A percentile compares a stretch with the other conserved stretches of the same genome.
These are phyloP conservation scores for Luffa acutangula DNA, from an alignment of 306 rosid genomes.

Conservation along the genomic window DNA sequence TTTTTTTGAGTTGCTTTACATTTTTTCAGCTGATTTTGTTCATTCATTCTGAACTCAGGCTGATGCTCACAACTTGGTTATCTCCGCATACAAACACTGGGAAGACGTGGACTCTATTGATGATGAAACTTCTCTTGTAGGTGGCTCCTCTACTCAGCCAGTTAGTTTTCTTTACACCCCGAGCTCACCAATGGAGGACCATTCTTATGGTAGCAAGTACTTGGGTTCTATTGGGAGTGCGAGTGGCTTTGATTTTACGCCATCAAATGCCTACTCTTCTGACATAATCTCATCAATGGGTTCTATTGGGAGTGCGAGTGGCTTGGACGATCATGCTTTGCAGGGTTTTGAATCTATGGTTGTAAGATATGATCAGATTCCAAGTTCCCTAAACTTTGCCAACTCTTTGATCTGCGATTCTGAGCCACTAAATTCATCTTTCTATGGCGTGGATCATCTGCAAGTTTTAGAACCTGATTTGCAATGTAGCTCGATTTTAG, in stretches of 20 bases:
- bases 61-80: slow-evolving; percentile 56
- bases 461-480: slow-evolving; percentile 57
- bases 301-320: slow-evolving; percentile 41
- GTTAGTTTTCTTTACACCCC: slow-evolving; percentile 30
- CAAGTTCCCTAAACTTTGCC: slow-evolving; percentile 49
- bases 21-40: slow-evolving; percentile 8
- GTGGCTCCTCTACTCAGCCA: slow-evolving; percentile 29
- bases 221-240: slow-evolving; percentile 20
- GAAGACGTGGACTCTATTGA: slow-evolving; percentile 38
- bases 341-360: slow-evolving; percentile 41
- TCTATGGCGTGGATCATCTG: slow-evolving; percentile 50
- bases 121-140: slow-evolving; percentile 51
- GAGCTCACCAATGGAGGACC: slow-evolving; percentile 47
- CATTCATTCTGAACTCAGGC: slow-evolving; percentile 29
- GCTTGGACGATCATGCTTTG: slow-evolving; percentile 67
- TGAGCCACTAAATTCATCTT: slow-evolving; percentile 45
- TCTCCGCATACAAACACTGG: slow-evolving; percentile 52
- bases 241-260: slow-evolving; percentile 49
- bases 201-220: slow-evolving; percentile 53
- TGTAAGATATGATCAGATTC: slow-evolving; percentile 47
- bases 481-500: slow-evolving; percentile 20
- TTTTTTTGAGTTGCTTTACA: slow-evolving; percentile 9
- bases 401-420: slow-evolving; percentile 50
- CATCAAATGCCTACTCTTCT: slow-evolving; percentile 50
- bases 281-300: slow-evolving; percentile 72